Percentiles rank a stretch among this genome's conserved stretches.
phyloP scores from a whole-genome alignment of 2,329 filamentous ascomycete species.

The Laburnicola sp. region DNA sequence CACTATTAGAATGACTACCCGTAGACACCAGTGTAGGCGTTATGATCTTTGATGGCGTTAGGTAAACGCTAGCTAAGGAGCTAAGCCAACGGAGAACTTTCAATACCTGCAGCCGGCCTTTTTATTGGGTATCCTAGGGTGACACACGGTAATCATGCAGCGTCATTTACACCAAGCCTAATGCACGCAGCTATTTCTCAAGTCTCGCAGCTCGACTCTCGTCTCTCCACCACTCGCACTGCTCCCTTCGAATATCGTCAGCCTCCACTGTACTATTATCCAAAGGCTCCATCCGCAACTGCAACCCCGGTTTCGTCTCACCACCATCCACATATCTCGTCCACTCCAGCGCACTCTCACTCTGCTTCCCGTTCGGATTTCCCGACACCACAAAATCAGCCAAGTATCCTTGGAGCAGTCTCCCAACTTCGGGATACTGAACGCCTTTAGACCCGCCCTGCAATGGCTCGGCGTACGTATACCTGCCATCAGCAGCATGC shows the following conservation, averaged over 20 bases:
- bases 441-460: constrained; percentile 46
- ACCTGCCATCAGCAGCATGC: constrained; percentile 45
- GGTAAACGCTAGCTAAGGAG: too few species aligned
- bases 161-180: too few species aligned
- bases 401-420: constrained; percentile 46
- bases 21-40: too few species aligned
- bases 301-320: constrained; percentile 19
- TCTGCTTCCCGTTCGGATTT: constrained; percentile 42
- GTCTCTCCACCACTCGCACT: constrained; percentile 37
- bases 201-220: constrained; percentile 21
- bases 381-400: constrained; percentile 46
- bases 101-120: too few species aligned
- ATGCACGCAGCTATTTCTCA: constrained; percentile 22
- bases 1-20: too few species aligned
- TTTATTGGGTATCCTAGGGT: too few species aligned
- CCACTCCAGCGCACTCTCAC: constrained; percentile 40
- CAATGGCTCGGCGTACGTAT: constrained; percentile 51
- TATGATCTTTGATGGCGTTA: too few species aligned
- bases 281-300: constrained; percentile 30
- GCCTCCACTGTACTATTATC: constrained; percentile 30
- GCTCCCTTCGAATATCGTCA: constrained; percentile 26
- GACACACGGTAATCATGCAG: too few species aligned
- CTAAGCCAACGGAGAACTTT: too few species aligned
- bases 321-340: constrained; percentile 41
- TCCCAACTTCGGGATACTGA: constrained; percentile 46